Percentiles rank a stretch among this genome's conserved stretches.
Evolutionary conservation across 345 rosid genomes (phyloP).

Genomic region (Aquilaria sinensis): DNA sequence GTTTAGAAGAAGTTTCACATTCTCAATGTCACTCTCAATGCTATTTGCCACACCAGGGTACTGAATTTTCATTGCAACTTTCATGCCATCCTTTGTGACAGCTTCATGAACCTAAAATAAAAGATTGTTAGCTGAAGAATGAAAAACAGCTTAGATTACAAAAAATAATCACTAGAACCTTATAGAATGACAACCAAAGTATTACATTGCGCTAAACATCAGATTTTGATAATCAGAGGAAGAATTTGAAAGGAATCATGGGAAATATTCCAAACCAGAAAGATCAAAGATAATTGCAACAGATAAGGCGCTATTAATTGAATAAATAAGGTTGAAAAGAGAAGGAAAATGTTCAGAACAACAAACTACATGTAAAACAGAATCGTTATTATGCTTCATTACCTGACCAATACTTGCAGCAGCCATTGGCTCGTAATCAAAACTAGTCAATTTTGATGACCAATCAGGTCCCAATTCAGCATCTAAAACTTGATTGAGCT

Average conservation of each 20-base stretch:
- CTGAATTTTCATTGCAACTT: slow-evolving; percentile 95
- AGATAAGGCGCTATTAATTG: no score
- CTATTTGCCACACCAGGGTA: slow-evolving; percentile 98
- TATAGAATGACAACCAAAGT: background rate
- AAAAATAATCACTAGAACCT: background rate
- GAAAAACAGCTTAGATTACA: slow-evolving; percentile 3
- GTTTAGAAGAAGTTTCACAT: slow-evolving; percentile 73
- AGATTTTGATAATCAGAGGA: slow-evolving; percentile 1
- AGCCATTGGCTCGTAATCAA: slow-evolving; percentile 94
- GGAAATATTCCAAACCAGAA: no score
- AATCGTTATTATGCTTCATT: slow-evolving; percentile 6
- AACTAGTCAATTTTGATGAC: slow-evolving; percentile 73
- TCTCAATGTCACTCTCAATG: slow-evolving; percentile 93
- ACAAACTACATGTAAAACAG: background rate
- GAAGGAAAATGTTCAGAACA: background rate
- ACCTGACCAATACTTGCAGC: slow-evolving; percentile 99
- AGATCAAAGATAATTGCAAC: no score
- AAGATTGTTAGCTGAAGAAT: slow-evolving; percentile 10
- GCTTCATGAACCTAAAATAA: slow-evolving; percentile 80
- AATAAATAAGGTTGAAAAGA: background rate
- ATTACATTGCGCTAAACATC: background rate
- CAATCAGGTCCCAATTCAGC: slow-evolving; percentile 82
- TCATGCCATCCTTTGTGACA: slow-evolving; percentile 62
- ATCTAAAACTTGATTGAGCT: slow-evolving; percentile 81
- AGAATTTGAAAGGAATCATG: background rate